A percentile compares a stretch with the other conserved stretches of the same genome.
Conservation (phyloP, 306 rosid species). For the Begonia loranthoides region DNA sequence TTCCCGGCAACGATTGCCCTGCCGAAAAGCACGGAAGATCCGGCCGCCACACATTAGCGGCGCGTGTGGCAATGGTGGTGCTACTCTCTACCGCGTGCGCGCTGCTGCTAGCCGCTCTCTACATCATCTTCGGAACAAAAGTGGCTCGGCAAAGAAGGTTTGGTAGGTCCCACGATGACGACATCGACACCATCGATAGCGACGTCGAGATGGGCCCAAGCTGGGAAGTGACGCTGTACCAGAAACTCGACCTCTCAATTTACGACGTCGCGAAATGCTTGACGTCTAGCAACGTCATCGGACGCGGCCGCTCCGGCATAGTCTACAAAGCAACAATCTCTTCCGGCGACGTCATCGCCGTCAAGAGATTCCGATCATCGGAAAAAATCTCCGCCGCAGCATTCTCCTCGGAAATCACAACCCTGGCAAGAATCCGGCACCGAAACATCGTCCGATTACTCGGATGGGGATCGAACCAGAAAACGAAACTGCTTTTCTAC, state of each 20-base stretch:
- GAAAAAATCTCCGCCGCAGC: conserved; percentile 66
- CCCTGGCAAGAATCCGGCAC: conserved; percentile 73
- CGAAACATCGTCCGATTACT: conserved; percentile 72
- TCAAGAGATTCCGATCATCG: conserved; percentile 35
- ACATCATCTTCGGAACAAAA: conserved; percentile 33
- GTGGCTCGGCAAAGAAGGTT: conserved; percentile 13
- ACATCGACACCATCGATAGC: conserved; percentile 23
- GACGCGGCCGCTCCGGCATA: conserved; percentile 80
- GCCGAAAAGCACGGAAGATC: background rate
- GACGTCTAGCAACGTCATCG: conserved; percentile 41
- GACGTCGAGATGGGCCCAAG: conserved; percentile 74
- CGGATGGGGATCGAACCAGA: conserved; percentile 82
- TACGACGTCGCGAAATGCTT: conserved; percentile 50
- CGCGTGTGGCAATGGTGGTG: conserved; percentile 72
- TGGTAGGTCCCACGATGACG: conserved; percentile 27
- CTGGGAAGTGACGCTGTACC: conserved; percentile 87
- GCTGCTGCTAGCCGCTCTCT: conserved; percentile 60
- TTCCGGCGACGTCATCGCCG: conserved; percentile 46
- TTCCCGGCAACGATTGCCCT: conserved; percentile 38
- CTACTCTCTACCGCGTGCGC: conserved; percentile 56
- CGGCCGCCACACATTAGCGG: conserved; percentile 28
- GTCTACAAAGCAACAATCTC: conserved; percentile 45
- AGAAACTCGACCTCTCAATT: conserved; percentile 75
- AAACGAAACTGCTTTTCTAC: conserved; percentile 56
- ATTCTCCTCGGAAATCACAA: conserved; percentile 75